These are phyloP conservation scores for Noccaea bulbosa DNA, from an alignment of 345 rosid species.

Conservation along the genomic window DNA sequence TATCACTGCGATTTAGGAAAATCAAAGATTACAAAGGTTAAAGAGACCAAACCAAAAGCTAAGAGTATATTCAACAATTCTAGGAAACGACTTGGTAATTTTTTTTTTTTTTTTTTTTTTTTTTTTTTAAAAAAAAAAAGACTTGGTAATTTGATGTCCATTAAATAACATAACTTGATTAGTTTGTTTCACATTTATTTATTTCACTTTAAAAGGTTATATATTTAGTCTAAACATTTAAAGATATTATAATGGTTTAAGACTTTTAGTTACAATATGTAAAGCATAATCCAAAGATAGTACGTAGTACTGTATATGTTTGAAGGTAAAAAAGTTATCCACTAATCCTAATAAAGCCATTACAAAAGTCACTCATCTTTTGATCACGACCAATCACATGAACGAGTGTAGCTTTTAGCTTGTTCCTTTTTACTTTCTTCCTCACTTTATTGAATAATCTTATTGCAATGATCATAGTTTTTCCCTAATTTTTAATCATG, in stretches of 20 bases:
- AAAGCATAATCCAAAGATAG: slow-evolving; percentile 3
- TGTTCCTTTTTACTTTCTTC: background rate
- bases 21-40: too few relatives aligned
- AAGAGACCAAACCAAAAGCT: too few relatives aligned
- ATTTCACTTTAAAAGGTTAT: background rate
- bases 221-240: background rate
- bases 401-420: background rate
- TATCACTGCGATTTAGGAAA: background rate
- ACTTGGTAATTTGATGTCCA: too few relatives aligned
- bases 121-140: too few relatives aligned
- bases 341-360: slow-evolving; percentile 34
- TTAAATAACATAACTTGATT: too few relatives aligned
- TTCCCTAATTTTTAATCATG: background rate
- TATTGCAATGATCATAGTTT: background rate
- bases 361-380: slow-evolving; percentile 30
- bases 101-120: too few relatives aligned
- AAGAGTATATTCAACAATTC: too few relatives aligned
- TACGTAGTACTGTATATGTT: background rate
- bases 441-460: too few relatives aligned
- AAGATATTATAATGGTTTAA: background rate
- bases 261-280: background rate
- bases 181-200: too few relatives aligned
- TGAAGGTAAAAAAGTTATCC: slow-evolving; percentile 14
- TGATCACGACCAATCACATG: slow-evolving; percentile 23
- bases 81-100: too few relatives aligned